Conservation (phyloP, 805 yeast species). For the Ogataea ramenticola region DNA sequence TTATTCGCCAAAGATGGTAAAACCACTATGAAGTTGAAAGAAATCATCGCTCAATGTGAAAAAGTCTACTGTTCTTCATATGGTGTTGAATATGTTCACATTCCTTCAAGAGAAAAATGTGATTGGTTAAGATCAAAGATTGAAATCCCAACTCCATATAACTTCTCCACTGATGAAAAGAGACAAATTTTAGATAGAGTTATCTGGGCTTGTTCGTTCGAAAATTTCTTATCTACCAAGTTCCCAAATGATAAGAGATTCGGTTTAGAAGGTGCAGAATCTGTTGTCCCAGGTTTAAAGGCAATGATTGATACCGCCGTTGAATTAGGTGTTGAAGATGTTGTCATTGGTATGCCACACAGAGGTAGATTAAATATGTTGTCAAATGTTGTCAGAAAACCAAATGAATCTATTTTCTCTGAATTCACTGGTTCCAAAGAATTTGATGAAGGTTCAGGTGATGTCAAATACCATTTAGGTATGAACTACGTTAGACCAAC, state of each 20-base stretch:
- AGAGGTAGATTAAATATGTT: slow-evolving; percentile 98
- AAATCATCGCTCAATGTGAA: slow-evolving; percentile 74
- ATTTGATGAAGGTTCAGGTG: slow-evolving; percentile 96
- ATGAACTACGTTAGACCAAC: slow-evolving; percentile 99
- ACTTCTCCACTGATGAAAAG: slow-evolving; percentile 81
- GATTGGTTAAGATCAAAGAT: slow-evolving; percentile 98
- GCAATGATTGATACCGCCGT: slow-evolving; percentile 91
- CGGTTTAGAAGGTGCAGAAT: slow-evolving; percentile 98
- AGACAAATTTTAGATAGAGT: slow-evolving; percentile 93
- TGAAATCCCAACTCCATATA: slow-evolving; percentile 84
- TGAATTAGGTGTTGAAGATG: slow-evolving; percentile 87
- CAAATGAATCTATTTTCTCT: slow-evolving; percentile 94
- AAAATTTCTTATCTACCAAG: slow-evolving; percentile 85
- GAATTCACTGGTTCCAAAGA: slow-evolving; percentile 91
- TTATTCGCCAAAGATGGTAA: slow-evolving; percentile 67
- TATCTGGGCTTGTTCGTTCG: slow-evolving; percentile 95
- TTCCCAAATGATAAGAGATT: slow-evolving; percentile 98
- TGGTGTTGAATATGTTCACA: slow-evolving; percentile 95
- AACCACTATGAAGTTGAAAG: slow-evolving; percentile 62
- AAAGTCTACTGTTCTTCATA: slow-evolving; percentile 78
- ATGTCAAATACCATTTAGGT: slow-evolving; percentile 98
- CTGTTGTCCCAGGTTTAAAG: slow-evolving; percentile 95
- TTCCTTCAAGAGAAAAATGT: slow-evolving; percentile 90
- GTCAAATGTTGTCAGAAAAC: slow-evolving; percentile 97
- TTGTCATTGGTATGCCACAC: slow-evolving; percentile 99